Base-by-base conservation (phyloP, 225 moss, liverwort and hornwort genomes). In the Pseudisothecium myosuroides region DNA sequence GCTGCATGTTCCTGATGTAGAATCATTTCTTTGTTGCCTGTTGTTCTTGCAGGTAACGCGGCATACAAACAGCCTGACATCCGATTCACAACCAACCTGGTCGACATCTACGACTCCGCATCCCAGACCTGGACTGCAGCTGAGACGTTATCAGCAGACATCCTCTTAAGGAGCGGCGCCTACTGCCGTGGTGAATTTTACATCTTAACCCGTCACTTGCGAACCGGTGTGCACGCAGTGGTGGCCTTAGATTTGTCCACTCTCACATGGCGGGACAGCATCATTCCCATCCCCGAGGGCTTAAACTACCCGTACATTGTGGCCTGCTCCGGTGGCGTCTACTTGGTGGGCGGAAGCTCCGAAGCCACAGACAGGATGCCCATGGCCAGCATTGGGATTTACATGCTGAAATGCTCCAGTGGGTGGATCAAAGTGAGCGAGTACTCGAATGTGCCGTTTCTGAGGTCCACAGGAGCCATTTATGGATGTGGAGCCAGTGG, bases 401-500 rank as follows among this genome's bases (percentile, higher is more conserved):
- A 91, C 32, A 41, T 34, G 87, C 88, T 94, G 76, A 60, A 61
- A 20, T 15, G 45, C 47, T n/a, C 66, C 43, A 76, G 32, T 12
- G 76, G 56, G 66, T 94, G 94, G 94, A 72, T 52, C 43, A 88
- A 92, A 90, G 90, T 92, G 74, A 84, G 92, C 17, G 88, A 92
- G 78, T 92, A 89, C 63, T 55, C n/a, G 27, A 61, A 91, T 43
- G 16, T 37, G 21, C 73, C 43, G 24, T 94, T 92, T 77, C 89
- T 94, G 23, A 71, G 85, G 31, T 91, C 94, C 73, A 94, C 91
- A 2, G 94, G 92, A 52, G 94, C 94, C 29, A 92, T 94, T 43
- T 94, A 94, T 9, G 92, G 92, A 31, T 92, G 94, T 24, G 94
- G 94, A n/a, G 89, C 90, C 41, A 87, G 83, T 34, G 73, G 77